Conservation (phyloP, 2,329 filamentous ascomycete genomes). For the Hymenoscyphus scutula region DNA sequence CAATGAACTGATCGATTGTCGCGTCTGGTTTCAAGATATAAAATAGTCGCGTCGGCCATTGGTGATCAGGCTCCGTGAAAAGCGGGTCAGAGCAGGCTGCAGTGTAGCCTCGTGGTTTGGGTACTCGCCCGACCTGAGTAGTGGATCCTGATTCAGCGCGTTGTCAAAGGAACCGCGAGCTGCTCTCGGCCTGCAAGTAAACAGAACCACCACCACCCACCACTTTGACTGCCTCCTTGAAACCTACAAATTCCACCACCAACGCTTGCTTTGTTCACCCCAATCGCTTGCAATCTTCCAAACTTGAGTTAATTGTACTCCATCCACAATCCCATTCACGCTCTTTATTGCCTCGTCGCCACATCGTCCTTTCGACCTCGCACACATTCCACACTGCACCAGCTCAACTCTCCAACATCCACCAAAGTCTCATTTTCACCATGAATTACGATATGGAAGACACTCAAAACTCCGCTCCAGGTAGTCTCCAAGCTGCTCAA, state of each 20-base stretch:
- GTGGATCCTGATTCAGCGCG: too few species aligned
- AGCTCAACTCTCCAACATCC: not conserved
- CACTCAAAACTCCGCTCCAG: conserved; percentile 66
- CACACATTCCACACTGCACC: conserved; percentile 2
- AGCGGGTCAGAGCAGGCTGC: not conserved
- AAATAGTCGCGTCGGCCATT: conserved; percentile 28
- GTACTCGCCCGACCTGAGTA: too few species aligned
- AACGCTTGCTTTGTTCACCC: conserved; percentile 21
- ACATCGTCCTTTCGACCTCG: conserved; percentile 9
- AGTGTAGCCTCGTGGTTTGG: not conserved
- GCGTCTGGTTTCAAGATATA: conserved; percentile 30
- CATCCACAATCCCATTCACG: conserved; percentile 13
- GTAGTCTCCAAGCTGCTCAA: conserved; percentile 49
- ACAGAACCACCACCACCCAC: conserved; percentile 5
- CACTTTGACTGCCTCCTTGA: not conserved
- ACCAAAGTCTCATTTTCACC: conserved; percentile 6
- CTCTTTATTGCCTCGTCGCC: conserved; percentile 25
- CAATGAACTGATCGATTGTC: conserved; percentile 31
- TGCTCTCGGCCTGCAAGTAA: conserved; percentile 12
- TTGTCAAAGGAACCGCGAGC: conserved; percentile 20
- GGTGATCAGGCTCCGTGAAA: conserved; percentile 12
- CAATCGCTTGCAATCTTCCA: conserved; percentile 21
- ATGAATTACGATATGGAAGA: conserved; percentile 52
- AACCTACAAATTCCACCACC: conserved; percentile 22
- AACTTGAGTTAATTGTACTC: not conserved